Evolutionary conservation across 441 rosid genomes (phyloP).

Genomic region (Gossypium aridum): DNA sequence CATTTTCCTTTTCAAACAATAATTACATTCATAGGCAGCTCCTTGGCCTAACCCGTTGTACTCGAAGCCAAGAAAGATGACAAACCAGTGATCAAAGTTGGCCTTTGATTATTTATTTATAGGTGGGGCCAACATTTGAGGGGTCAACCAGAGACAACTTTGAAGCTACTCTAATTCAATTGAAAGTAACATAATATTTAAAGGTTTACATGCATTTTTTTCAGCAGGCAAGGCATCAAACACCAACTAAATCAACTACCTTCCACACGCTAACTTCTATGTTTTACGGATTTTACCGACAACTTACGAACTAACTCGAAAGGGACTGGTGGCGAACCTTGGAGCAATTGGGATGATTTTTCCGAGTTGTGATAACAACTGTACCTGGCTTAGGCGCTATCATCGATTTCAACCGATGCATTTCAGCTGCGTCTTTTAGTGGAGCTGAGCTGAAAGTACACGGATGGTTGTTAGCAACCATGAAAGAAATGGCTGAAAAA

Average conservation of each 20-base stretch:
- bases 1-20: neutral
- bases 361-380: neutral
- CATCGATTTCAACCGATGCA: neutral
- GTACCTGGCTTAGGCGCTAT: conserved; percentile 17
- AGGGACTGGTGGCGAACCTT: neutral
- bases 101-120: neutral
- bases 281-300: neutral
- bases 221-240: neutral
- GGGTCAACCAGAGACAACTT: neutral
- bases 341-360: neutral
- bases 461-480: neutral
- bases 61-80: neutral
- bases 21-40: neutral
- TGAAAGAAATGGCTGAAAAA: neutral
- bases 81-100: neutral
- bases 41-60: neutral
- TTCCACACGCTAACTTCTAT: neutral
- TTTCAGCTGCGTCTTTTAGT: conserved; percentile 21
- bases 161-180: neutral
- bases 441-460: conserved; percentile 24
- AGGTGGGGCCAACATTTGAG: neutral
- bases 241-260: neutral
- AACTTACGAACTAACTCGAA: neutral
- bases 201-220: neutral
- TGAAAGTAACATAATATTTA: neutral